Percentiles rank a stretch among this genome's conserved stretches.
These are phyloP conservation scores for Sporothrix protearum DNA, from an alignment of 2,329 filamentous ascomycete species.

Conservation along the genomic window DNA sequence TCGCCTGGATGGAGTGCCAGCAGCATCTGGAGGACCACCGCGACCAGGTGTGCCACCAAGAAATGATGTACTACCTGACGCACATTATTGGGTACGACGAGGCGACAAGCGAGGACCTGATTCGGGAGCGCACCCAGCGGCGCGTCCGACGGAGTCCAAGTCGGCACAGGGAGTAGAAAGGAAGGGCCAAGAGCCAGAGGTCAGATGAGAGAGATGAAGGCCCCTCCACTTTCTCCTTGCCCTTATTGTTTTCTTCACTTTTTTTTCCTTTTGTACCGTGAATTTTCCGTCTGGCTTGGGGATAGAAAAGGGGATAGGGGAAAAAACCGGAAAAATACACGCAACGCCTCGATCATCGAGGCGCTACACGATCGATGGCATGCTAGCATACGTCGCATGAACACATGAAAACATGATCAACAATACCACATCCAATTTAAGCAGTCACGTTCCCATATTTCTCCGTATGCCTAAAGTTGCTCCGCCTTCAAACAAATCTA, in stretches of 20 bases:
- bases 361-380: neutral
- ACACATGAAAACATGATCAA: constrained; percentile 11
- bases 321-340: neutral
- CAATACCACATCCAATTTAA: neutral
- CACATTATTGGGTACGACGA: constrained; percentile 53
- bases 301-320: neutral
- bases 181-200: neutral
- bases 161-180: constrained; percentile 22
- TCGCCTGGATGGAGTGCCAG: constrained; percentile 69
- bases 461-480: too few relatives aligned
- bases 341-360: neutral
- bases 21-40: constrained; percentile 70
- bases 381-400: constrained; percentile 4
- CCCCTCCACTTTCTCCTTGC: neutral
- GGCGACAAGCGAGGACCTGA: constrained; percentile 47
- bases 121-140: constrained; percentile 41
- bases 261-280: neutral
- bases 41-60: constrained; percentile 63
- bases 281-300: neutral
- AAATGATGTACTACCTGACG: constrained; percentile 57
- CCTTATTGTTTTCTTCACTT: neutral
- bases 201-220: too few relatives aligned
- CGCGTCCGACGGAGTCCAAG: constrained; percentile 31
- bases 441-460: too few relatives aligned
- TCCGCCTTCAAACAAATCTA: too few relatives aligned